phyloP scores from a whole-genome alignment of 805 yeast genomes.

The Suhomyces pyralidae region DNA sequence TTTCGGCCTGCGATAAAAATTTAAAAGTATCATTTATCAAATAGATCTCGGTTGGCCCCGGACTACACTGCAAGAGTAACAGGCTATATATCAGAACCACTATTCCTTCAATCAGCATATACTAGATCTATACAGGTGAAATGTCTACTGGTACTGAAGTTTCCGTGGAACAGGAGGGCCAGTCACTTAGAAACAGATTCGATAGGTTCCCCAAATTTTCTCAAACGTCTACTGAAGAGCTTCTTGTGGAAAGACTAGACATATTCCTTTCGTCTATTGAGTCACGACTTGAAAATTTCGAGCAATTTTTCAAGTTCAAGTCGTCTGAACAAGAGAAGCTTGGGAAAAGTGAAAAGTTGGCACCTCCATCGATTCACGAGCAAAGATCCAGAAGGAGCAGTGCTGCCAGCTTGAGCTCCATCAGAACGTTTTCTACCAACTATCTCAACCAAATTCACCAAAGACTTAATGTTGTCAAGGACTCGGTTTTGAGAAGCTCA shows the following conservation, averaged over 20 bases:
- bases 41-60: background rate
- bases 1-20: background rate
- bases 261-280: conserved; percentile 43
- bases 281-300: conserved; percentile 37
- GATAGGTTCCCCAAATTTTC: background rate
- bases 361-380: background rate
- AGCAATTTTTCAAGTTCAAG: conserved; percentile 34
- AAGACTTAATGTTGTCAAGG: conserved; percentile 32
- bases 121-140: background rate
- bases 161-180: background rate
- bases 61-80: background rate
- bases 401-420: conserved; percentile 25
- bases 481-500: conserved; percentile 35
- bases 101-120: background rate
- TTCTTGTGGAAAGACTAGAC: conserved; percentile 40
- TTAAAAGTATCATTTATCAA: background rate
- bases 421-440: conserved; percentile 30
- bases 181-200: conserved; percentile 10
- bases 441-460: conserved; percentile 35
- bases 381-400: conserved; percentile 23
- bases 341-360: background rate
- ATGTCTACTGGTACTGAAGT: background rate
- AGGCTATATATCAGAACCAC: background rate
- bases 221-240: conserved; percentile 29
- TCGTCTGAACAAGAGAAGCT: conserved; percentile 12